Evolutionary conservation across 371 early-diverging fungal genomes (phyloP).

Genomic region (Mortierella polycephala): DNA sequence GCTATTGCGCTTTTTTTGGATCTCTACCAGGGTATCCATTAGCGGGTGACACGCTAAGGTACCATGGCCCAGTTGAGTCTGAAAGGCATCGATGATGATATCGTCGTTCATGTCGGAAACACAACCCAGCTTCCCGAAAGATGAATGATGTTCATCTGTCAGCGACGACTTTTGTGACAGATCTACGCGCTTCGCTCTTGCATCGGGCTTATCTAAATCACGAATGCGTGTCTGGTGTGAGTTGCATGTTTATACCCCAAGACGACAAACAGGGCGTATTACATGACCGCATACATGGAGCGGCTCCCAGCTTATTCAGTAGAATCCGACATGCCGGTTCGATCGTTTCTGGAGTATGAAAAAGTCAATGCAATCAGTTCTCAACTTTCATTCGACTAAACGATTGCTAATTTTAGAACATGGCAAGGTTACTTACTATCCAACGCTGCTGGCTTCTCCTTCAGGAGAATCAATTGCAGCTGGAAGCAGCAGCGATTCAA

Average conservation of each 20-base stretch:
- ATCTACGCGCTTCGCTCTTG: slow-evolving; percentile 20
- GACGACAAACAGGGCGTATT: background rate
- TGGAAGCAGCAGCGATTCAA: slow-evolving; percentile 24
- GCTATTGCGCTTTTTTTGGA: slow-evolving; percentile 55
- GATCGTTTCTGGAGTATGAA: background rate
- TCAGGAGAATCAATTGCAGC: slow-evolving; percentile 11
- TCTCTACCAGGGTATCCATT: slow-evolving; percentile 58
- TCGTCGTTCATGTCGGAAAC: slow-evolving; percentile 59
- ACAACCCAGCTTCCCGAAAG: slow-evolving; percentile 59
- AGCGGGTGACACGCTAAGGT: slow-evolving; percentile 27
- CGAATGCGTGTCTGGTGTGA: no score
- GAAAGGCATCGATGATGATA: slow-evolving; percentile 63
- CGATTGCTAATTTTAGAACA: background rate
- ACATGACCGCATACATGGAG: slow-evolving; percentile 1
- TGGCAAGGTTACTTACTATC: background rate
- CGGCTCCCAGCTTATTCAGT: slow-evolving; percentile 1
- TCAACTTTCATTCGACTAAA: no score
- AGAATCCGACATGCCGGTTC: slow-evolving; percentile 5
- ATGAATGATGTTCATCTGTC: slow-evolving; percentile 34
- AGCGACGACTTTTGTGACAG: slow-evolving; percentile 21
- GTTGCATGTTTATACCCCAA: background rate
- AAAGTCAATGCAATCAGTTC: background rate
- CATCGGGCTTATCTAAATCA: slow-evolving; percentile 10
- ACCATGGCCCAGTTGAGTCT: slow-evolving; percentile 53
- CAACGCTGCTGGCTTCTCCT: slow-evolving; percentile 1